Conservation (phyloP, 208 protist genomes). For the Phytomonas francai region DNA sequence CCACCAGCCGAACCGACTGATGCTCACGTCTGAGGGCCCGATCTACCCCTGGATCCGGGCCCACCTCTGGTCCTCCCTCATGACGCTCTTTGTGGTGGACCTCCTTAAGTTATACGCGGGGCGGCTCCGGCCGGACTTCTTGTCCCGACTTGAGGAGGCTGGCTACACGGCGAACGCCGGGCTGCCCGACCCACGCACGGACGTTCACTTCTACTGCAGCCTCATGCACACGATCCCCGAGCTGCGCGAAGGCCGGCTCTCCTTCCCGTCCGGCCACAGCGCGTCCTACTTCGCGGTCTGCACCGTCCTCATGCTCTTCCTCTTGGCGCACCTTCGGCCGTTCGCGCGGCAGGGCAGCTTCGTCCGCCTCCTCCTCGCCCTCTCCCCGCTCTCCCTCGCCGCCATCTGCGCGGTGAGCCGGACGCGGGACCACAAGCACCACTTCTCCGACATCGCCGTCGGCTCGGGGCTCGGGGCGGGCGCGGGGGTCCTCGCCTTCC, state of each 20-base stretch:
- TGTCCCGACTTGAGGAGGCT: slow-evolving; percentile 33
- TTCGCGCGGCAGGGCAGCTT: slow-evolving; percentile 62
- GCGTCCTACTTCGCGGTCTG: slow-evolving; percentile 73
- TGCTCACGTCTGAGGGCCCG: slow-evolving; percentile 16
- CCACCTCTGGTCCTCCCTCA: slow-evolving; percentile 32
- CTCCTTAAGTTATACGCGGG: slow-evolving; percentile 80
- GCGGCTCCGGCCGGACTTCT: slow-evolving; percentile 87
- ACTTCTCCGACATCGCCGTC: slow-evolving; percentile 79
- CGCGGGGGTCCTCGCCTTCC: slow-evolving; percentile 33
- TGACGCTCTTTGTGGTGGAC: slow-evolving; percentile 31
- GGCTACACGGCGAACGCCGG: slow-evolving; percentile 23
- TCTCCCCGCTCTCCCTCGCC: slow-evolving; percentile 48
- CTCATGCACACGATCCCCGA: slow-evolving; percentile 25
- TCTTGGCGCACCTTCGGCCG: slow-evolving; percentile 54
- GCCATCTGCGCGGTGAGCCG: slow-evolving; percentile 67
- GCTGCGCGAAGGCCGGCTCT: slow-evolving; percentile 71
- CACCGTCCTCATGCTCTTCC: slow-evolving; percentile 57
- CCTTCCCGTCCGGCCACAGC: slow-evolving; percentile 91
- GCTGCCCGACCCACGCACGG: slow-evolving; percentile 22
- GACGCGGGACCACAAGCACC: slow-evolving; percentile 81
- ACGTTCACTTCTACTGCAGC: slow-evolving; percentile 47
- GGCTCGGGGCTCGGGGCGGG: slow-evolving; percentile 62
- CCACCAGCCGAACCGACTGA: slow-evolving; percentile 6
- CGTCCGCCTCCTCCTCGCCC: slow-evolving; percentile 36
- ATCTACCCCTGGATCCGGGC: slow-evolving; percentile 53